Conservation (phyloP, 352 stramenopile species). For the Phytopythium delawarense region DNA sequence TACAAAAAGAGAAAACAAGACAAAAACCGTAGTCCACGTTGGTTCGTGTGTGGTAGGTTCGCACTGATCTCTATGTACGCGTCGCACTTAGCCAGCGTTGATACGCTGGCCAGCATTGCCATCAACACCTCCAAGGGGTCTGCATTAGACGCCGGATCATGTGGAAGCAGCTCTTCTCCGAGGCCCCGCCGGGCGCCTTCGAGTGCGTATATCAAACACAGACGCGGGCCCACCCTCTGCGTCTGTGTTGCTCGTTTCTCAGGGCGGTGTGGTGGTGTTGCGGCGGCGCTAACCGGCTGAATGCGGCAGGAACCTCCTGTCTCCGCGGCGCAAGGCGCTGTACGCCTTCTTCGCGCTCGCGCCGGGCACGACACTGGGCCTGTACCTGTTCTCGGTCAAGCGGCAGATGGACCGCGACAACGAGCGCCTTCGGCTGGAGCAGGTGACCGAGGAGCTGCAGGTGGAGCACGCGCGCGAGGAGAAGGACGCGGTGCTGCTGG, state of each 20-base stretch:
- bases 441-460: conserved; percentile 37
- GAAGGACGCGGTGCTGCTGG: conserved; percentile 47
- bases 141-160: conserved; percentile 6
- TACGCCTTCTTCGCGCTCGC: conserved; percentile 71
- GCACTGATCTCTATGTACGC: not conserved
- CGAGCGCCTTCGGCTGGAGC: conserved; percentile 38
- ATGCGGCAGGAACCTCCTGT: conserved; percentile 52
- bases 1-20: not conserved
- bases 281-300: not conserved
- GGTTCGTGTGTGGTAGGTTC: not conserved
- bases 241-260: not conserved
- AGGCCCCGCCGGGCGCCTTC: conserved; percentile 56
- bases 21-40: not conserved
- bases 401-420: conserved; percentile 65
- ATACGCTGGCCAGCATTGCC: not conserved
- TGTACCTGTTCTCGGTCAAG: conserved; percentile 76
- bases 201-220: conserved; percentile 36
- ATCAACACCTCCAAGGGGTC: not conserved
- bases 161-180: conserved; percentile 74
- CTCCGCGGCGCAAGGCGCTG: conserved; percentile 51
- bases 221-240: not conserved
- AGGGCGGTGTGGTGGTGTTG: not conserved
- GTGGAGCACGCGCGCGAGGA: conserved; percentile 32
- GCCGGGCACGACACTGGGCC: conserved; percentile 53
- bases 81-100: not conserved